phyloP scores from a whole-genome alignment of 805 yeast species.

The Candida ascalaphidarum region DNA sequence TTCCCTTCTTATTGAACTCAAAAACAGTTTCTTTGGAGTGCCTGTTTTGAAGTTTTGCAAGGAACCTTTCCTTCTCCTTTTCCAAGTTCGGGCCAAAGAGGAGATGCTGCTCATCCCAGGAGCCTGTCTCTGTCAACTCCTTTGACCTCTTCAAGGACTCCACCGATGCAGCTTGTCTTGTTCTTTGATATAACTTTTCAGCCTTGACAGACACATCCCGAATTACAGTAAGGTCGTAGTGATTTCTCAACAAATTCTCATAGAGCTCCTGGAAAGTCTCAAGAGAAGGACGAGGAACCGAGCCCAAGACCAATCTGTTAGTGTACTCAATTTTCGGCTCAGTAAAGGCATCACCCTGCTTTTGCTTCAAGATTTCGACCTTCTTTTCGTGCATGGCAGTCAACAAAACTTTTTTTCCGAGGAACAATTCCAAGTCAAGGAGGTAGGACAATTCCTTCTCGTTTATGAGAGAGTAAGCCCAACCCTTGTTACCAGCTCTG shows the following conservation, averaged over 20 bases:
- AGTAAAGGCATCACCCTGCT: constrained; percentile 31
- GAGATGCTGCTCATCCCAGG: constrained; percentile 84
- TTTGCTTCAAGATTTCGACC: constrained; percentile 40
- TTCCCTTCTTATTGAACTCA: constrained; percentile 58
- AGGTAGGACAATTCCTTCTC: constrained; percentile 86
- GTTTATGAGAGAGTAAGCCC: constrained; percentile 89
- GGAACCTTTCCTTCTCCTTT: constrained; percentile 60
- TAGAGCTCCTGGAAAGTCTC: constrained; percentile 70
- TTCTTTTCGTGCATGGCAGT: constrained; percentile 64
- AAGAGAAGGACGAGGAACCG: constrained; percentile 63
- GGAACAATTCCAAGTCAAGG: constrained; percentile 80
- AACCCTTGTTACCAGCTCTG: constrained; percentile 95
- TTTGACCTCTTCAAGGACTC: constrained; percentile 83
- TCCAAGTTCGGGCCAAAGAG: constrained; percentile 72
- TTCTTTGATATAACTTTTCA: constrained; percentile 77
- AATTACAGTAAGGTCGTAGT: constrained; percentile 60
- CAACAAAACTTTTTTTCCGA: constrained; percentile 72
- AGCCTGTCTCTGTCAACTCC: constrained; percentile 58
- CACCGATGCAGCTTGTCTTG: constrained; percentile 77
- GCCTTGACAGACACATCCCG: constrained; percentile 76
- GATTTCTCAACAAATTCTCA: constrained; percentile 47
- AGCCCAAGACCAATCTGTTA: constrained; percentile 73
- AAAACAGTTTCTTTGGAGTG: constrained; percentile 83
- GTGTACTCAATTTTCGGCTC: constrained; percentile 65
- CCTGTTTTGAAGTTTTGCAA: constrained; percentile 65